phyloP scores from a whole-genome alignment of 257 asterid species.

The Ilex asprella region DNA sequence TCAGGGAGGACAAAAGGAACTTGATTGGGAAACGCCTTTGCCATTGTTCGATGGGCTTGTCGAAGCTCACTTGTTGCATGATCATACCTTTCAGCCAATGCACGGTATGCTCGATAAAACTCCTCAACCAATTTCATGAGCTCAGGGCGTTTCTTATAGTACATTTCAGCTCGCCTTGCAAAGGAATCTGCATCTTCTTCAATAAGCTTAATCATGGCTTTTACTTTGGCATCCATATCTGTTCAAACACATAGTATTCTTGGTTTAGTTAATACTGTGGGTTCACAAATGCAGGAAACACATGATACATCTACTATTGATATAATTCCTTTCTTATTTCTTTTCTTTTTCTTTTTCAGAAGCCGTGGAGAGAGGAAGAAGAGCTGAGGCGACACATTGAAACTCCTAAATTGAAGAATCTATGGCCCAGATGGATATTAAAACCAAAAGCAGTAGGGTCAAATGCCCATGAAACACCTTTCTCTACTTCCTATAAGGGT shows the following conservation, averaged over 20 bases:
- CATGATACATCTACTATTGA: too few species aligned
- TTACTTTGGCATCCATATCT: conserved; percentile 91
- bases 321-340: too few species aligned
- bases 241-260: conserved; percentile 11
- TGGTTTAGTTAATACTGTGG: neutral
- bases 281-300: too few species aligned
- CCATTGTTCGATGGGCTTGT: conserved; percentile 71
- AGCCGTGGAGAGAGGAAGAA: too few species aligned
- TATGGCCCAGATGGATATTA: too few species aligned
- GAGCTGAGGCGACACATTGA: too few species aligned
- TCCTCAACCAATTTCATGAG: conserved; percentile 92
- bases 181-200: conserved; percentile 98
- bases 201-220: conserved; percentile 84
- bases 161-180: conserved; percentile 92
- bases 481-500: too few species aligned
- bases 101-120: conserved; percentile 91
- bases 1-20: conserved; percentile 51
- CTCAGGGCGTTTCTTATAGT: conserved; percentile 90
- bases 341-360: too few species aligned
- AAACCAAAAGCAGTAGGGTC: too few species aligned
- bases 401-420: too few species aligned
- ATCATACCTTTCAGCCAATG: conserved; percentile 81
- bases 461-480: too few species aligned
- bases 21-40: conserved; percentile 79
- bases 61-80: conserved; percentile 90